phyloP scores from a whole-genome alignment of 1,284 basidiomycete genomes.

The Microbotryum violaceum region DNA sequence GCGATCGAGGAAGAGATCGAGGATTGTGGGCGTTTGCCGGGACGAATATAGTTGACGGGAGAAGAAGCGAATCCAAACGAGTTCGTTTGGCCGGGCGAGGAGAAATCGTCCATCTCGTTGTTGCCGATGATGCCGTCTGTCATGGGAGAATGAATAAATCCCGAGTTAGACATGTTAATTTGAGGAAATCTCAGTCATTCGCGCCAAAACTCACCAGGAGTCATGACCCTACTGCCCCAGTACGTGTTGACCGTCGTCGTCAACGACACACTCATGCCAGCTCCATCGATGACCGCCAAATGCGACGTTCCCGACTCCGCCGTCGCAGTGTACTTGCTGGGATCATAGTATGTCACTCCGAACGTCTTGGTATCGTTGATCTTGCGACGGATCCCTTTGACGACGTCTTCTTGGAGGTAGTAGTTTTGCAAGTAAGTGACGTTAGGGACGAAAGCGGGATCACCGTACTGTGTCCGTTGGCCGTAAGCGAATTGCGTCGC shows the following conservation, averaged over 20 bases:
- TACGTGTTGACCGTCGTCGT: slow-evolving; percentile 45
- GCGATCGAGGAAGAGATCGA: slow-evolving; percentile 42
- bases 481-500: slow-evolving; percentile 44
- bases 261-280: slow-evolving; percentile 42
- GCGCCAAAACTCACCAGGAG: slow-evolving; percentile 9
- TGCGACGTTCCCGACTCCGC: slow-evolving; percentile 43
- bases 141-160: slow-evolving; percentile 24
- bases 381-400: slow-evolving; percentile 34
- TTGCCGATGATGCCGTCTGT: slow-evolving; percentile 38
- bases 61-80: slow-evolving; percentile 41
- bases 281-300: slow-evolving; percentile 40
- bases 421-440: slow-evolving; percentile 40
- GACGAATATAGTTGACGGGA: slow-evolving; percentile 42
- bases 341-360: slow-evolving; percentile 40
- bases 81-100: slow-evolving; percentile 39
- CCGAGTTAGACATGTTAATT: slow-evolving; percentile 12
- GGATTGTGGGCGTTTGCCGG: slow-evolving; percentile 43
- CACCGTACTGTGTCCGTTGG: slow-evolving; percentile 42
- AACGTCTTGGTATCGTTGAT: slow-evolving; percentile 35
- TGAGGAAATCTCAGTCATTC: too few species aligned
- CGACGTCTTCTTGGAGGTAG: slow-evolving; percentile 37
- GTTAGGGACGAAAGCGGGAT: slow-evolving; percentile 43
- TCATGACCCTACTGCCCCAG: slow-evolving; percentile 40
- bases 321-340: slow-evolving; percentile 36
- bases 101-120: slow-evolving; percentile 45